Conservation (phyloP, 805 yeast genomes). For the Saccharomycopsis sp. region DNA sequence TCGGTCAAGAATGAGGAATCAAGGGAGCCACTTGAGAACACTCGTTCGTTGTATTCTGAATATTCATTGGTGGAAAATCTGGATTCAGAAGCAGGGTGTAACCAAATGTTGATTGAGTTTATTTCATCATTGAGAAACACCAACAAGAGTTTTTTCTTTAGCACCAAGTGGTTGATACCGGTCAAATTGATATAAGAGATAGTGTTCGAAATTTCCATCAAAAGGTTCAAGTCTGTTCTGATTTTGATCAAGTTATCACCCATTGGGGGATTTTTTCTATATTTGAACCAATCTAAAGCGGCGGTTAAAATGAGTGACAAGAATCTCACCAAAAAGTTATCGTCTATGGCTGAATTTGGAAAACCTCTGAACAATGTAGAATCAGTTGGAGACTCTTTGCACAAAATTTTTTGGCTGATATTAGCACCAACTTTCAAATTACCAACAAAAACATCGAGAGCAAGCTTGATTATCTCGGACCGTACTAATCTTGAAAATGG, state of each 20-base stretch:
- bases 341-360: background rate
- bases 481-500: constrained; percentile 72
- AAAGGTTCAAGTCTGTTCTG: constrained; percentile 54
- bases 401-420: too few species aligned
- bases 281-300: constrained; percentile 70
- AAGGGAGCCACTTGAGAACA: background rate
- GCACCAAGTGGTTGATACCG: constrained; percentile 28
- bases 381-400: too few species aligned
- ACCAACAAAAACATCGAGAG: constrained; percentile 52
- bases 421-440: constrained; percentile 34
- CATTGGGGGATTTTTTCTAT: constrained; percentile 59
- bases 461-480: constrained; percentile 62
- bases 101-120: constrained; percentile 65
- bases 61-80: constrained; percentile 78
- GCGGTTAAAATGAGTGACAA: constrained; percentile 45
- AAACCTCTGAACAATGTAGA: background rate
- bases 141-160: constrained; percentile 46
- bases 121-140: constrained; percentile 72
- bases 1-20: constrained; percentile 1
- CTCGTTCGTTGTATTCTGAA: constrained; percentile 22
- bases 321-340: constrained; percentile 3
- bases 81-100: constrained; percentile 58
- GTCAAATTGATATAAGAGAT: constrained; percentile 23
- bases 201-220: constrained; percentile 42
- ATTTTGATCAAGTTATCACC: constrained; percentile 73